Evolutionary conservation across 352 stramenopile species (phyloP), one percentile per base, ranked within the genome.

Genomic region (Achlya hypogyna): DNA sequence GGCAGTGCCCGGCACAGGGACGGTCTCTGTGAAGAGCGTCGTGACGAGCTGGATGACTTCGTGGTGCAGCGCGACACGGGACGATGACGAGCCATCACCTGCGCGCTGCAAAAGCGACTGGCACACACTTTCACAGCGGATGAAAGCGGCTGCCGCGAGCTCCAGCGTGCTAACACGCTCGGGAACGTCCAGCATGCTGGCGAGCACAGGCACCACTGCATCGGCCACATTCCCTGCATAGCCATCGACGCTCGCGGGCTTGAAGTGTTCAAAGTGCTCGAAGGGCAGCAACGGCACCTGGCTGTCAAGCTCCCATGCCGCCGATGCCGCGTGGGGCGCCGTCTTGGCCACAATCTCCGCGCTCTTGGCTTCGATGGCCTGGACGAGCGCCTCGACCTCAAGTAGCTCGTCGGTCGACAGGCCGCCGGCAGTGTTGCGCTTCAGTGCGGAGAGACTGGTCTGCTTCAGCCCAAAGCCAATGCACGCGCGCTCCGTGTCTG

Each of bases 1-100:
- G 0, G 68, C 65, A 0, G 73, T 65, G 18, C 74, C 65, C 0
- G 88, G 88, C n/a, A 89, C 74, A 0, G 87, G 87, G 12, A 96
- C 66, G 5, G 94, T 82, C 68, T 96, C 85, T 5, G 91, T 82
- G 42, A 96, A 78, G 12, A 95, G 56, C 35, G 71, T 87, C 32
- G 84, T 91, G 51, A 96, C 75, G 28, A 95, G 73, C 38, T 94
- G 86, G 51, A 94, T 92, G 29, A 93, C 84, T 85, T 96, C 81
- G 40, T 95, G 78, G 59, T 96, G 88, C 38, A 96, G 72, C 1
- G 84, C 87, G 22, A 96, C 76, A n/a, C 85, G 82, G 35, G 86
- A 96, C n/a, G 88, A 96, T 6, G 85, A 95, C 10, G 88, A 96
- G 6, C 87, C 87, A 51, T 95, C 88, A 4, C 82, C 83, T 20